Base-by-base conservation (phyloP, 768 basidiomycete species). In the Nevesoporus exiguus region DNA sequence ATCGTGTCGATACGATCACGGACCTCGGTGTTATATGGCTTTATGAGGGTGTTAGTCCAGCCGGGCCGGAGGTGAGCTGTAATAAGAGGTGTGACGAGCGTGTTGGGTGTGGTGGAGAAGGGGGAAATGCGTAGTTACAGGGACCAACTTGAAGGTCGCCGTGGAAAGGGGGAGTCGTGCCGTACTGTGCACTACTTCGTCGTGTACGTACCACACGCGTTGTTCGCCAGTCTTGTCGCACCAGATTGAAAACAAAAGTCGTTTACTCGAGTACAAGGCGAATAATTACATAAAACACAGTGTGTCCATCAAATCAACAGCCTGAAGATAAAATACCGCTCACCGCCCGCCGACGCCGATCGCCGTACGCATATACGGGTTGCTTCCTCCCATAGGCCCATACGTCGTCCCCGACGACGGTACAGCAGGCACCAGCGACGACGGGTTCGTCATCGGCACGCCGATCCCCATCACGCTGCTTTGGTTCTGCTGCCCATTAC, bases 281-380 rank as follows among this genome's bases (percentile, higher is more conserved):
- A 63, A 63, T 64, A 70, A 65, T 61, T 72, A 73, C 66, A 70
- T 58, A 62, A 64, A 54, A 68, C 43, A 57, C 55, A 63, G 5
- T 13, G 52, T 0, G 52, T 64, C 62, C 63, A 31, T 55, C 54
- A 47, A 52, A 33, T 36, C 51, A 66, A 45, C 53, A 55, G 61
- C 19, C 30, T 10, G 54, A 34, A 50, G 61, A 66, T 65, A 66
- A 61, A 51, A 39, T 39, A 39, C 14, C 43, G 11, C 45, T 72
- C 73, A 81, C 61, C 82, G 74, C 48, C 77, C 77, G 9, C 78
- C 77, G 40, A 83, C 82, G 0, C 70, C 69, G 50, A 87, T 76
- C 57, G 82, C 74, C 40, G 83, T 77, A 56, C 86, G 80, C 73
- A 88, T 75, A 64, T 84, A 88, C 17, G 82, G 82, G 30, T 83